phyloP scores from a whole-genome alignment of 2,329 filamentous ascomycete species.

The Reticulascus tulasneorum region DNA sequence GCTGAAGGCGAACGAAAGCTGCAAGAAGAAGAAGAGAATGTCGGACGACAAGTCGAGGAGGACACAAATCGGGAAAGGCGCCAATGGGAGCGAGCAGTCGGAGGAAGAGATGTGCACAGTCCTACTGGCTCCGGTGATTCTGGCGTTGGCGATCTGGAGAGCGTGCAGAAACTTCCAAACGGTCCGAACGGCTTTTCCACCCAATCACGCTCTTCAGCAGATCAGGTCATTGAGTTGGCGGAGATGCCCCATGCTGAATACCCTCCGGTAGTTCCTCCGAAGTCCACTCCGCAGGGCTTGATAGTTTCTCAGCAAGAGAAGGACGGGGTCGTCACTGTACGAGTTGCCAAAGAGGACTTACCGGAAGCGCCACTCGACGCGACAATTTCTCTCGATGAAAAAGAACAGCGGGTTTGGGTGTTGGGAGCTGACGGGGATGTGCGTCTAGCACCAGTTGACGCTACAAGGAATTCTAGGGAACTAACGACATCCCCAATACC shows the following conservation, averaged over 20 bases:
- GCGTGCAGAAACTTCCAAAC: conserved; percentile 42
- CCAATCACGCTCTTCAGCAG: conserved; percentile 19
- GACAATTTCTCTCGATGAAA: neutral
- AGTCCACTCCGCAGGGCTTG: conserved; percentile 31
- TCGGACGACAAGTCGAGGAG: conserved; percentile 64
- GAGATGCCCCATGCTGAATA: conserved; percentile 37
- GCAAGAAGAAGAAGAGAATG: conserved; percentile 63
- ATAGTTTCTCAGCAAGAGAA: conserved; percentile 37
- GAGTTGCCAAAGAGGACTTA: conserved; percentile 47
- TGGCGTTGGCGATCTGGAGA: conserved; percentile 41
- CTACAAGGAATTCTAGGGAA: neutral
- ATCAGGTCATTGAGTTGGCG: conserved; percentile 52
- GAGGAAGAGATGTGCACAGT: conserved; percentile 52
- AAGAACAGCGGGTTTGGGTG: too few relatives aligned
- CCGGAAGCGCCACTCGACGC: conserved; percentile 20
- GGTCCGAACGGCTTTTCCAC: neutral
- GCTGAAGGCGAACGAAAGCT: conserved; percentile 50
- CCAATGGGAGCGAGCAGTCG: conserved; percentile 75
- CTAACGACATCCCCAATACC: conserved; percentile 40
- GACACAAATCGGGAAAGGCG: conserved; percentile 57
- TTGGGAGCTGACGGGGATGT: too few relatives aligned
- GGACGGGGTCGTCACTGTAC: conserved; percentile 47
- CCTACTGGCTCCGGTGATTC: conserved; percentile 42
- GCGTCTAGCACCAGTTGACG: neutral
- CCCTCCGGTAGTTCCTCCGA: conserved; percentile 15